These are phyloP conservation scores for Brasenia schreberi DNA, from an alignment of 164 flowering plant species.

Conservation along the genomic window DNA sequence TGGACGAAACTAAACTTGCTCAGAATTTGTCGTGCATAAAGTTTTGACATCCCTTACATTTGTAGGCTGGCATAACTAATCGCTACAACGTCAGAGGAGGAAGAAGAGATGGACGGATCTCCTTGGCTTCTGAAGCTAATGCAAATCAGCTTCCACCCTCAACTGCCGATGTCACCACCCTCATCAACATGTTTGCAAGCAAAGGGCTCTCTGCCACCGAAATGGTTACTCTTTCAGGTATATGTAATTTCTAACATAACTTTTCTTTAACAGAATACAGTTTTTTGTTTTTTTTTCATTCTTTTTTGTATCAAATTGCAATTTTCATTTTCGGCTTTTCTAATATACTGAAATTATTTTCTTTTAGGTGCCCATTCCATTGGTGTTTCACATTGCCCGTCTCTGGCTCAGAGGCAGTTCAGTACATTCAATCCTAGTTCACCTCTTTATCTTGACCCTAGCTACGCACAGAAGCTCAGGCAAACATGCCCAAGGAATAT, in stretches of 20 bases:
- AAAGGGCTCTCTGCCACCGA: slow-evolving; percentile 18
- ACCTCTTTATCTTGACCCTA: slow-evolving; percentile 13
- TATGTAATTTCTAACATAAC: background rate
- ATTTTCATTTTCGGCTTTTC: no score
- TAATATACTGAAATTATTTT: no score
- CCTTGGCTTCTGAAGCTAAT: slow-evolving; percentile 12
- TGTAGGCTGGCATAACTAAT: slow-evolving; percentile 8
- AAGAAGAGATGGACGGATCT: slow-evolving; percentile 21
- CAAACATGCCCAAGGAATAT: slow-evolving; percentile 4
- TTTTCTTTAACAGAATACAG: background rate
- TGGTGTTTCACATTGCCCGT: slow-evolving; percentile 17
- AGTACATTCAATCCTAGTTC: slow-evolving; percentile 14
- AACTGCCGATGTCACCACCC: slow-evolving; percentile 4
- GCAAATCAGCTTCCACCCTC: slow-evolving; percentile 13
- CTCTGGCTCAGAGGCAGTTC: slow-evolving; percentile 9
- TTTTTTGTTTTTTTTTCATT: no score
- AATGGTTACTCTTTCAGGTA: slow-evolving; percentile 18
- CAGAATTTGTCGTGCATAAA: no score
- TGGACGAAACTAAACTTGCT: no score
- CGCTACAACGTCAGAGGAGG: slow-evolving; percentile 19
- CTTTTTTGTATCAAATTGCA: no score
- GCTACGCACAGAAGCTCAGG: slow-evolving; percentile 9
- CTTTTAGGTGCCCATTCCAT: slow-evolving; percentile 20
- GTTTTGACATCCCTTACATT: no score
- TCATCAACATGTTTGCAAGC: slow-evolving; percentile 5